These are phyloP conservation scores for Aspergillus thermomutatus DNA, from an alignment of 2,329 filamentous ascomycete genomes.

Conservation along the genomic window DNA sequence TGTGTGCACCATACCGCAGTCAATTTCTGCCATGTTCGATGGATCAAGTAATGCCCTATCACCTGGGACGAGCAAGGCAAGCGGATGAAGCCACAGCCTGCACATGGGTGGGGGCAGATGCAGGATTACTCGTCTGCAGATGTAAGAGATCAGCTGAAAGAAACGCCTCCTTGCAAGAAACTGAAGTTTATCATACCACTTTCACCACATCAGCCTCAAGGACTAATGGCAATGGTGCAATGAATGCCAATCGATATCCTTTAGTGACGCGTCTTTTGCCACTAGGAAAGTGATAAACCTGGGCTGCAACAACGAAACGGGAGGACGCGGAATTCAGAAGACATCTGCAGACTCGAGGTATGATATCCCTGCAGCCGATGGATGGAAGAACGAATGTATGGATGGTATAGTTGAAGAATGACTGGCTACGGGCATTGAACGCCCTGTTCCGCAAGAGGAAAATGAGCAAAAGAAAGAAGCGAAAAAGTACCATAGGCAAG, in stretches of 20 bases:
- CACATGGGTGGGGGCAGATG: constrained; percentile 37
- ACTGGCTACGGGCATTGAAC: not conserved
- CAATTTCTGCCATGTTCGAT: constrained; percentile 31
- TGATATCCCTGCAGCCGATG: constrained; percentile 12
- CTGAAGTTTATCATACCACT: constrained; percentile 19
- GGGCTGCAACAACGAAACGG: constrained; percentile 25
- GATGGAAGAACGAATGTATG: constrained; percentile 2
- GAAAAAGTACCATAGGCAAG: constrained; percentile 1
- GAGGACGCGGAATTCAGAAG: constrained; percentile 25
- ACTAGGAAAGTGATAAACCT: constrained; percentile 25
- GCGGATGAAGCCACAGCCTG: constrained; percentile 30
- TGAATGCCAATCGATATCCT: constrained; percentile 28
- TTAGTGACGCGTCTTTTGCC: constrained; percentile 32
- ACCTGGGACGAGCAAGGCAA: constrained; percentile 23
- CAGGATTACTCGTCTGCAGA: constrained; percentile 39
- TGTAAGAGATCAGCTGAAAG: constrained; percentile 42
- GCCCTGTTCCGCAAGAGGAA: not conserved
- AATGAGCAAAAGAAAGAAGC: constrained; percentile 5
- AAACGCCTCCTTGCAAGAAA: constrained; percentile 22
- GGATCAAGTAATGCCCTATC: constrained; percentile 32
- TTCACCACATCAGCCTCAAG: constrained; percentile 11
- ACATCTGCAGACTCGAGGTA: constrained; percentile 11
- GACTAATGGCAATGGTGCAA: constrained; percentile 13
- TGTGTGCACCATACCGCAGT: constrained; percentile 33
- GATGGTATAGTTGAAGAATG: constrained; percentile 9